A percentile compares a stretch with the other conserved stretches of the same genome.
These are phyloP conservation scores for Ramaria sp. DNA, from an alignment of 768 basidiomycete species.

Conservation along the genomic window DNA sequence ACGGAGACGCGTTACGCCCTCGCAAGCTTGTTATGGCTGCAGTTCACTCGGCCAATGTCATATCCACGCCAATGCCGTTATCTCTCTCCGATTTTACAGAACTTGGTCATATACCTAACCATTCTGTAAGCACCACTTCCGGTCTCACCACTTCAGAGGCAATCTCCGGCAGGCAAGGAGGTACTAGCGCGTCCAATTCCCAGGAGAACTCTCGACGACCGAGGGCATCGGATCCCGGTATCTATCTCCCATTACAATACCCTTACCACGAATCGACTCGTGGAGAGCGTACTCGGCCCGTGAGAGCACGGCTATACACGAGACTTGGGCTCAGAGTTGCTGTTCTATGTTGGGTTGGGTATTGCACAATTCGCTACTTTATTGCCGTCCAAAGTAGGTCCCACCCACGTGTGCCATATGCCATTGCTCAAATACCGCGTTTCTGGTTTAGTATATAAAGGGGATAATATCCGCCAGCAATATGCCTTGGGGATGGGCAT, in stretches of 20 bases:
- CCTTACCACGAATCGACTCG: not conserved
- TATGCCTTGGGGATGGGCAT: slow-evolving; percentile 40
- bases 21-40: slow-evolving; percentile 36
- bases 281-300: not conserved
- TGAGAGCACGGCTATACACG: not conserved
- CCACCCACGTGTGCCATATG: slow-evolving; percentile 22
- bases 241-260: slow-evolving; percentile 17
- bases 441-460: slow-evolving; percentile 3
- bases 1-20: not conserved
- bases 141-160: slow-evolving; percentile 20
- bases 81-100: slow-evolving; percentile 1
- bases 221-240: not conserved
- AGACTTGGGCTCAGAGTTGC: not conserved
- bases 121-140: slow-evolving; percentile 17
- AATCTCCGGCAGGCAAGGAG: slow-evolving; percentile 18
- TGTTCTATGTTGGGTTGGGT: slow-evolving; percentile 40
- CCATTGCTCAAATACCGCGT: not conserved
- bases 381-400: slow-evolving; percentile 34
- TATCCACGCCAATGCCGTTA: slow-evolving; percentile 30
- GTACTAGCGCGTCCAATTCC: slow-evolving; percentile 22
- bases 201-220: not conserved
- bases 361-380: slow-evolving; percentile 55
- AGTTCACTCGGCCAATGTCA: slow-evolving; percentile 44
- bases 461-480: slow-evolving; percentile 24
- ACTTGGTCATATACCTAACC: not conserved